Evolutionary conservation across 768 basidiomycete genomes (phyloP), one percentile per base, ranked within the genome.

Genomic region (Dioszegia hungarica): DNA sequence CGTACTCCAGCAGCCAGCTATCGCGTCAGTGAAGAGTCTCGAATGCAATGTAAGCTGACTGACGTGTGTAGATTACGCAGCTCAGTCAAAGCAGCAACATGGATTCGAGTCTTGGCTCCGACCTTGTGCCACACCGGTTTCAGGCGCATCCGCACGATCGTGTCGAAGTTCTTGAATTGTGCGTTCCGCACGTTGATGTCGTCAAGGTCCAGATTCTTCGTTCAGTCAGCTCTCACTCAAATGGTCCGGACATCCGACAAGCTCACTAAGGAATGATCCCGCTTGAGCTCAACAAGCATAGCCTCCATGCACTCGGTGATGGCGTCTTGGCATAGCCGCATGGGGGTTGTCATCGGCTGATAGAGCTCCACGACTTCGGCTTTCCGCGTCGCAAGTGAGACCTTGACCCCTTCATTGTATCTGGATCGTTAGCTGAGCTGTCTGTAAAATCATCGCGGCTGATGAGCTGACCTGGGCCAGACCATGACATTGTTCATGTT

Each of bases 81-180:
- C 1, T 86, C 87, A 0, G 87, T 85, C 17, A 99, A 82, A 72
- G 98, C 94, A 48, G 81, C 83, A 9, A 97, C 90, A 11, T 98
- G 83, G 59, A 92, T 89, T 65, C 89, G 91, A 4, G 93, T 98
- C 59, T 84, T 86, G 0, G 89, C 85, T 0, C 91, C 91, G 25
- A 94, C 93, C 77, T 91, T 90, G 75, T 98, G 92, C 94, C 95
- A 98, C 6, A 95, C 87, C 0, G 91, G 82, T 74, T 95, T 90
- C 8, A 98, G 82, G 67, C 93, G 90, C 29, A 84, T 83, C 2
- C 93, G 84, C 2, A 97, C 91, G 47, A 94, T 81, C 19, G 82
- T 78, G 68, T 97, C 93, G 68, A 98, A 99, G 0, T 88, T 90
- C 31, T 85, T 84, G 75, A 97, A 98, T 66, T 97, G 92, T 0